These are phyloP conservation scores for Metschnikowia cerradonensis DNA, from an alignment of 805 yeast genomes.

Conservation along the genomic window DNA sequence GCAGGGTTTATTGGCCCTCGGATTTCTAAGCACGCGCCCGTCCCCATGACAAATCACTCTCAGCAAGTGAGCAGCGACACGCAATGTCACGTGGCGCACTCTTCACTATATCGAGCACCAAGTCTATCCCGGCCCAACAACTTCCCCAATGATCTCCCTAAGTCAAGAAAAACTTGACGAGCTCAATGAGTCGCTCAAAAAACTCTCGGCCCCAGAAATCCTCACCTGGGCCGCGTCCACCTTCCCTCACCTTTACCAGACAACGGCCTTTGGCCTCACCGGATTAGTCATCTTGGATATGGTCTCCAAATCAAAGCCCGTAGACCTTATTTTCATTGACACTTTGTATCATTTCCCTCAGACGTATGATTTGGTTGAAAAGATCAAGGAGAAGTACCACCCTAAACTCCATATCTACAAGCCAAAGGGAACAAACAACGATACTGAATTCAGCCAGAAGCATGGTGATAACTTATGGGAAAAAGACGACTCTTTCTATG, in stretches of 20 bases:
- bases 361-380: conserved; percentile 68
- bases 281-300: conserved; percentile 88
- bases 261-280: conserved; percentile 93
- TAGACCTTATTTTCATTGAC: conserved; percentile 82
- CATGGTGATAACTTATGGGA: conserved; percentile 86
- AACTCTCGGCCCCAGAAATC: conserved; percentile 63
- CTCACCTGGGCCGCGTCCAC: conserved; percentile 80
- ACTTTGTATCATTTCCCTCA: conserved; percentile 95
- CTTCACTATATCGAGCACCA: neutral
- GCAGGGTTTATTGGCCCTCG: neutral
- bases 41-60: neutral
- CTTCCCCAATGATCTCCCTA: conserved; percentile 12
- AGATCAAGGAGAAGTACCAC: conserved; percentile 51
- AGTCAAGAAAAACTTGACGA: conserved; percentile 54
- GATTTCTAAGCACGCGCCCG: neutral
- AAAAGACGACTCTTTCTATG: conserved; percentile 73
- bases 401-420: conserved; percentile 60
- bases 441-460: conserved; percentile 56
- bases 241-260: conserved; percentile 78
- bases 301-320: conserved; percentile 46
- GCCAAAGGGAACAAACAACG: conserved; percentile 57
- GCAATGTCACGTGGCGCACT: conserved; percentile 17
- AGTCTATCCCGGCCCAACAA: neutral
- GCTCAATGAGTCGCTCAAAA: conserved; percentile 58
- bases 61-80: conserved; percentile 2